A percentile compares a stretch with the other conserved stretches of the same genome.
These are phyloP conservation scores for Backusella australiensis DNA, from an alignment of 192 early-diverging fungal genomes.

Conservation along the genomic window DNA sequence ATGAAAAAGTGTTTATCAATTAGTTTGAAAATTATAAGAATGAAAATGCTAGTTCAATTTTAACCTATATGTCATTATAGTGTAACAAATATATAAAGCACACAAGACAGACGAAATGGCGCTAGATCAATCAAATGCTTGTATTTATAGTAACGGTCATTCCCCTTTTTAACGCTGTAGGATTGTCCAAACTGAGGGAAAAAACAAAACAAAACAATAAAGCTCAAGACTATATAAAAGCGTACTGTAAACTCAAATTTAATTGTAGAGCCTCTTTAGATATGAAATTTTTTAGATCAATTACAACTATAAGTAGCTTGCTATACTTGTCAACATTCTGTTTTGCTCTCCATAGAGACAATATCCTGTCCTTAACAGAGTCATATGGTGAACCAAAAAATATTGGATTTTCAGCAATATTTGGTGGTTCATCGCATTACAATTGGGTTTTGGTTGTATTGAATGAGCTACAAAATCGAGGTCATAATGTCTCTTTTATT, in stretches of 20 bases:
- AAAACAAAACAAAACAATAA: neutral
- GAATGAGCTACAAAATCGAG: neutral
- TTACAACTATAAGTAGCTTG: neutral
- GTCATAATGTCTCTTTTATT: neutral
- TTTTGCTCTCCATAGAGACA: neutral
- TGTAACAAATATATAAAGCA: neutral
- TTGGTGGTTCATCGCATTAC: constrained; percentile 6
- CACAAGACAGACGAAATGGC: neutral
- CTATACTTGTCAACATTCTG: neutral
- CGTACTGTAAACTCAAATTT: neutral
- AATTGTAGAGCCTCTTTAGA: neutral
- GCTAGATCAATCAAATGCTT: too few relatives aligned
- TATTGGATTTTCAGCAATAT: neutral
- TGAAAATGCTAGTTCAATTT: neutral
- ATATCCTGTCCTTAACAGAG: neutral
- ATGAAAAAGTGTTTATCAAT: neutral
- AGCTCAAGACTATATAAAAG: neutral
- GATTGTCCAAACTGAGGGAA: neutral
- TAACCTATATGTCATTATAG: neutral
- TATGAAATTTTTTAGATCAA: neutral
- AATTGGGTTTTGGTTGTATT: neutral
- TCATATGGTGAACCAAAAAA: neutral
- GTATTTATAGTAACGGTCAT: neutral
- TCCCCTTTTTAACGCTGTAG: neutral
- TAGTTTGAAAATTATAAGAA: neutral